Evolutionary conservation across 2,329 filamentous ascomycete genomes (phyloP).

Genomic region (Juglanconis oblonga): DNA sequence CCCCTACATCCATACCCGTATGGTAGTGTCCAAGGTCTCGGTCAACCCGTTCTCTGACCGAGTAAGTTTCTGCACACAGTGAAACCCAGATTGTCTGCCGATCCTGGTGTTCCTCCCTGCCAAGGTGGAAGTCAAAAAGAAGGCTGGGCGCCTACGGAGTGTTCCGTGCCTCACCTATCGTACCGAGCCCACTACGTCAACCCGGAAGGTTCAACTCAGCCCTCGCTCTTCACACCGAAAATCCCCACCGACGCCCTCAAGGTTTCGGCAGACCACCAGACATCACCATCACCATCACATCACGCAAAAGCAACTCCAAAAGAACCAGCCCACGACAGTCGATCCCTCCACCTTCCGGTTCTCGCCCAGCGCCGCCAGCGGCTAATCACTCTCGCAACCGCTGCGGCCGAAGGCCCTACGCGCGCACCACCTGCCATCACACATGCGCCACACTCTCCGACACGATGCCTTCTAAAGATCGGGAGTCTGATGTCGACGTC

Average conservation of each 20-base stretch:
- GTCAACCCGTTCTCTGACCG: no score
- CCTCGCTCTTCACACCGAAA: background rate
- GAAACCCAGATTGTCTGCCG: background rate
- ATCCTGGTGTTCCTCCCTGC: background rate
- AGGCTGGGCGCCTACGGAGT: background rate
- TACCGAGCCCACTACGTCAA: conserved; percentile 8
- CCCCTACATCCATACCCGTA: background rate
- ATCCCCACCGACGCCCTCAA: background rate
- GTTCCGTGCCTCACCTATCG: background rate
- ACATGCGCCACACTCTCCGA: conserved; percentile 12
- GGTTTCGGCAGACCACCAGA: background rate
- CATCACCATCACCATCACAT: background rate
- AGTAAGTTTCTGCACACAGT: background rate
- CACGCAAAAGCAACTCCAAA: background rate
- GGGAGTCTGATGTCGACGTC: conserved; percentile 19
- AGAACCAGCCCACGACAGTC: no score
- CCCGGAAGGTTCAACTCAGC: background rate
- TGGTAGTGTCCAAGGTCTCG: no score
- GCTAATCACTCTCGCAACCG: background rate
- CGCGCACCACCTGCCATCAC: background rate
- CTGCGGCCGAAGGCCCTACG: background rate
- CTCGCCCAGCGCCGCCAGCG: background rate
- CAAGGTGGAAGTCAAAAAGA: background rate
- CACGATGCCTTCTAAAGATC: conserved; percentile 21
- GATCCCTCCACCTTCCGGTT: background rate